These are phyloP conservation scores for Pseudoscleropodium purum DNA, from an alignment of 225 moss, liverwort and hornwort species.

Conservation along the genomic window DNA sequence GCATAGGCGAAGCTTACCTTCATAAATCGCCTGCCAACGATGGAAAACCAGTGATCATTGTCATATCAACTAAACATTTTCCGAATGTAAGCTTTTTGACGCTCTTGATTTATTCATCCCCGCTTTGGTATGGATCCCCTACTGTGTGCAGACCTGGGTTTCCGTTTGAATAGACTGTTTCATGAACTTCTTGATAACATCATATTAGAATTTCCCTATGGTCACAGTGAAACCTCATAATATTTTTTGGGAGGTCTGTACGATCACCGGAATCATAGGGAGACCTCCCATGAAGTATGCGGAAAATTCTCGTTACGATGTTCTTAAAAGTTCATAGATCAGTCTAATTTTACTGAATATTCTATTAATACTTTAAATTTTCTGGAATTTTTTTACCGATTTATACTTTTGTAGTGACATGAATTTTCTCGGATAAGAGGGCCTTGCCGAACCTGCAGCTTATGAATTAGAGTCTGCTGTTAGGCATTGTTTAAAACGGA, in stretches of 20 bases:
- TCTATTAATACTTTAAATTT: background rate
- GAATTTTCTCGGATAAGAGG: background rate
- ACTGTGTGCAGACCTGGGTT: background rate
- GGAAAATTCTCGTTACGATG: background rate
- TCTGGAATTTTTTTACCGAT: too few relatives aligned
- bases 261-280: too few relatives aligned
- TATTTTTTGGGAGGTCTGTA: background rate
- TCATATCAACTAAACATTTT: slow-evolving; percentile 53
- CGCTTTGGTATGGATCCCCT: background rate
- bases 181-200: background rate
- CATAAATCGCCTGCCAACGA: slow-evolving; percentile 32
- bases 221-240: background rate
- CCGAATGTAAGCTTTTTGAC: slow-evolving; percentile 25
- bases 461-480: background rate
- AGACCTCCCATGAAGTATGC: background rate
- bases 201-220: background rate
- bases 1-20: slow-evolving; percentile 52
- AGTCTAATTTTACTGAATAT: background rate
- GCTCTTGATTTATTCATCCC: background rate
- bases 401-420: background rate
- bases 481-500: background rate
- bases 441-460: background rate
- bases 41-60: slow-evolving; percentile 52
- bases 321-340: background rate
- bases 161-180: background rate